Conservation (phyloP, 2,329 filamentous ascomycete genomes). For the Cadophora gregata region DNA sequence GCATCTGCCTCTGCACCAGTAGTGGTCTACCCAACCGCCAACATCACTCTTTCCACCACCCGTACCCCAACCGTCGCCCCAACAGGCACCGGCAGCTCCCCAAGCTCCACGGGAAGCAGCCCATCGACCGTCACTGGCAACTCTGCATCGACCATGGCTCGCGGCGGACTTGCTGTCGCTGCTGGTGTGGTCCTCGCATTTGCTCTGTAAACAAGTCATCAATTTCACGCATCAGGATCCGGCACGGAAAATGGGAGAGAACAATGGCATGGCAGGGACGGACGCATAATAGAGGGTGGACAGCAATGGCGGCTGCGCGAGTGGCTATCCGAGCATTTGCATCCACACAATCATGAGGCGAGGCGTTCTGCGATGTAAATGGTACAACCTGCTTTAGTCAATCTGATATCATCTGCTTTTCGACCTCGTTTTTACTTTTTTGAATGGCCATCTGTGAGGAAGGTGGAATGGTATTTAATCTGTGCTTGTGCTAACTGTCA, state of each 20-base stretch:
- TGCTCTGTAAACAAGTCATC: conserved; percentile 32
- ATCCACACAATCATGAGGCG: conserved; percentile 4
- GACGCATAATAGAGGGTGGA: conserved; percentile 16
- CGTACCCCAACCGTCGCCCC: conserved; percentile 17
- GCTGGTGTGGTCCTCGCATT: conserved; percentile 37
- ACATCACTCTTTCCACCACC: conserved; percentile 16
- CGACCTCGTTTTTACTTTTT: background rate
- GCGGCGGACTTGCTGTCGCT: conserved; percentile 34
- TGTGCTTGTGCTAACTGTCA: background rate
- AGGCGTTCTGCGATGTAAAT: conserved; percentile 16
- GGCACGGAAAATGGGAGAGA: background rate
- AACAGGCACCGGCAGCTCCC: conserved; percentile 11
- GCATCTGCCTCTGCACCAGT: conserved; percentile 14
- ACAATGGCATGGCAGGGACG: background rate
- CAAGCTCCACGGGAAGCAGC: conserved; percentile 17
- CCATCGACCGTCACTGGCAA: conserved; percentile 42
- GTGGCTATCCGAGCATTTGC: background rate
- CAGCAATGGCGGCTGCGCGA: background rate
- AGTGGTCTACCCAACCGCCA: conserved; percentile 11
- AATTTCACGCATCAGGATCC: conserved; percentile 1
- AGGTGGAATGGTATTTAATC: background rate
- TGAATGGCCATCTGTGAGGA: background rate
- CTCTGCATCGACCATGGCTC: conserved; percentile 32
- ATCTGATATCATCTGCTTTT: conserved; percentile 17
- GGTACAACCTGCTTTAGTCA: conserved; percentile 10